These are phyloP conservation scores for Coniochaeta sp. DNA, from an alignment of 2,329 filamentous ascomycete species.

Conservation along the genomic window DNA sequence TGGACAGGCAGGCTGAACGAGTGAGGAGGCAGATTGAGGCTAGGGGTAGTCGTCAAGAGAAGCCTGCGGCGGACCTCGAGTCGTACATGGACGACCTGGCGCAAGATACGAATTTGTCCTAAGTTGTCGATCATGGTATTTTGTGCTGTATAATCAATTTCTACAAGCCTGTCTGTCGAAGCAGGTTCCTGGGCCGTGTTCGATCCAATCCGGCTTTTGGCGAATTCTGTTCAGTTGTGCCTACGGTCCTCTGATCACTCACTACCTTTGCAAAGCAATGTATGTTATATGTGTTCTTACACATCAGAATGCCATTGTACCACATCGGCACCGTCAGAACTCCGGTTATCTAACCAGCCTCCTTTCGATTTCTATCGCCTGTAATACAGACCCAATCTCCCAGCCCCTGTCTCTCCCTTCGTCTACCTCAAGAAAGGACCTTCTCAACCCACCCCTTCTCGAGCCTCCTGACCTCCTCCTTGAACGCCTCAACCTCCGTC, in stretches of 20 bases:
- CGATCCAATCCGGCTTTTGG: too few species aligned
- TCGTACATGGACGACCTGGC: not conserved
- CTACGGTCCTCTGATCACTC: too few species aligned
- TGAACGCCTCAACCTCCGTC: slow-evolving; percentile 86
- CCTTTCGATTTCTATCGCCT: slow-evolving; percentile 7
- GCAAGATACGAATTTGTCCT: not conserved
- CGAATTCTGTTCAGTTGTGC: too few species aligned
- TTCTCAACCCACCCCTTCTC: slow-evolving; percentile 86
- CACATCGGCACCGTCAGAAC: not conserved
- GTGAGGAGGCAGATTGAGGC: slow-evolving; percentile 42
- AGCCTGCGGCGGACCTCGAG: slow-evolving; percentile 9
- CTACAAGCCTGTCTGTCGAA: too few species aligned
- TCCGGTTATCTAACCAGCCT: not conserved
- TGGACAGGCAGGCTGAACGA: slow-evolving; percentile 53
- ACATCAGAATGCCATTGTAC: not conserved
- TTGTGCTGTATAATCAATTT: not conserved
- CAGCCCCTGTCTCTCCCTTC: slow-evolving; percentile 21
- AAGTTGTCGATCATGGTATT: not conserved
- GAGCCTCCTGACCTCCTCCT: slow-evolving; percentile 77
- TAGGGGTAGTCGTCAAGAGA: slow-evolving; percentile 32
- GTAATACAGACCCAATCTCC: slow-evolving; percentile 20
- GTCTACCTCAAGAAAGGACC: slow-evolving; percentile 53
- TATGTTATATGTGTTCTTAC: too few species aligned
- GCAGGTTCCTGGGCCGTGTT: too few species aligned
- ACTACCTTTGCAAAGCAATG: too few species aligned